Conservation (phyloP, 2,329 filamentous ascomycete species). For the Botrytis deweyae region DNA sequence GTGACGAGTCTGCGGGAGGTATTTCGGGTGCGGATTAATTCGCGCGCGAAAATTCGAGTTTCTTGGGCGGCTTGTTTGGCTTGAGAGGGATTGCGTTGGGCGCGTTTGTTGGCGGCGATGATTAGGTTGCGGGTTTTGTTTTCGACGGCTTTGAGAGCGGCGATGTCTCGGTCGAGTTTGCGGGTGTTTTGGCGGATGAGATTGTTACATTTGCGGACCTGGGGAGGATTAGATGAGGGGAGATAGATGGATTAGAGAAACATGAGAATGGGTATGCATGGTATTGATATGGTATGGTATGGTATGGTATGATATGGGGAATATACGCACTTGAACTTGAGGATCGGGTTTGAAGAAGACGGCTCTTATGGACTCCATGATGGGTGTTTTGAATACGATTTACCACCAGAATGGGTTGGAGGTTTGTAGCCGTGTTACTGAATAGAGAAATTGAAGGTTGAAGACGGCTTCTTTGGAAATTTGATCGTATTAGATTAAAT, state of each 20-base stretch:
- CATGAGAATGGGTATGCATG: constrained; percentile 13
- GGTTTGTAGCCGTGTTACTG: neutral
- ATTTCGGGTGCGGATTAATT: constrained; percentile 80
- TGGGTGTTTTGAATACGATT: neutral
- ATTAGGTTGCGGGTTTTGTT: constrained; percentile 83
- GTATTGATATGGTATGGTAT: neutral
- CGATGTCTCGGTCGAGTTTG: constrained; percentile 91
- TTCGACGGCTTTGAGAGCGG: constrained; percentile 74
- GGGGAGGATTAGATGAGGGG: constrained; percentile 19
- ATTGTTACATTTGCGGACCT: constrained; percentile 95
- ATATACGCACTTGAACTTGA: constrained; percentile 73
- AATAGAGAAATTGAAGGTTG: neutral
- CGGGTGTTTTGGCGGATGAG: constrained; percentile 88
- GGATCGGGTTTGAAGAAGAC: constrained; percentile 93
- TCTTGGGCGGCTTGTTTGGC: constrained; percentile 77
- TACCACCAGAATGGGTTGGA: no score
- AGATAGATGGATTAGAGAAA: neutral
- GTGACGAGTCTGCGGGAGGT: constrained; percentile 74
- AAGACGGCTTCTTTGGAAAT: neutral
- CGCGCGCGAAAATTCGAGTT: constrained; percentile 82
- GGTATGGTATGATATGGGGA: neutral
- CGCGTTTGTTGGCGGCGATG: constrained; percentile 76
- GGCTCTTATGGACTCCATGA: constrained; percentile 82
- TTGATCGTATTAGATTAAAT: neutral
- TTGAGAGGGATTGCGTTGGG: constrained; percentile 75